These are phyloP conservation scores for Pyrenophora seminiperda DNA, from an alignment of 2,329 filamentous ascomycete genomes.

Conservation along the genomic window DNA sequence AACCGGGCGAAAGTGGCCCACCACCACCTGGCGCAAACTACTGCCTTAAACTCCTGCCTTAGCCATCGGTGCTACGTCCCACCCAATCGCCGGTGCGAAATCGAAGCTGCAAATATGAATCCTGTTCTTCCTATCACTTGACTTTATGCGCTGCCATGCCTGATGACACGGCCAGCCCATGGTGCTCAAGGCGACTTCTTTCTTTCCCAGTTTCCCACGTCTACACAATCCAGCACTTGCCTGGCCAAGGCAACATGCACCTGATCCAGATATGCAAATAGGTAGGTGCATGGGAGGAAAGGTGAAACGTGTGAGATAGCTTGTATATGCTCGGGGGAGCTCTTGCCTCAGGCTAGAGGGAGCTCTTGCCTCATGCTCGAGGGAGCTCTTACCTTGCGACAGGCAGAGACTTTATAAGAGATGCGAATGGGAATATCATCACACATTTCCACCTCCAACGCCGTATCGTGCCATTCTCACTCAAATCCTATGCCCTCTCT, in stretches of 20 bases:
- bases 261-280: too few species aligned
- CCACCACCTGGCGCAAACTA: background rate
- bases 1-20: background rate
- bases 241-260: too few species aligned
- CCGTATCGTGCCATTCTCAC: background rate
- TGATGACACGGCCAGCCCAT: background rate
- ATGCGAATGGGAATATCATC: background rate
- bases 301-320: background rate
- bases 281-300: background rate
- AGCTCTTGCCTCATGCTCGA: too few species aligned
- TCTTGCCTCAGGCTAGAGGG: too few species aligned
- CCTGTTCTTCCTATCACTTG: background rate
- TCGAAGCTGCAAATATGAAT: background rate
- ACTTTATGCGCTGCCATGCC: background rate
- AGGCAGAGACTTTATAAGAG: background rate
- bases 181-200: background rate
- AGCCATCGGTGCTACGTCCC: background rate
- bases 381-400: background rate
- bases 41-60: too few species aligned
- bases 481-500: conserved; percentile 16
- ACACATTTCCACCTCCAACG: background rate
- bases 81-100: conserved; percentile 1
- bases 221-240: too few species aligned
- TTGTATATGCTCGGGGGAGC: too few species aligned
- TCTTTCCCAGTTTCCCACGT: background rate